Base-by-base conservation (phyloP, 768 basidiomycete species). In the Pholiota conissans region DNA sequence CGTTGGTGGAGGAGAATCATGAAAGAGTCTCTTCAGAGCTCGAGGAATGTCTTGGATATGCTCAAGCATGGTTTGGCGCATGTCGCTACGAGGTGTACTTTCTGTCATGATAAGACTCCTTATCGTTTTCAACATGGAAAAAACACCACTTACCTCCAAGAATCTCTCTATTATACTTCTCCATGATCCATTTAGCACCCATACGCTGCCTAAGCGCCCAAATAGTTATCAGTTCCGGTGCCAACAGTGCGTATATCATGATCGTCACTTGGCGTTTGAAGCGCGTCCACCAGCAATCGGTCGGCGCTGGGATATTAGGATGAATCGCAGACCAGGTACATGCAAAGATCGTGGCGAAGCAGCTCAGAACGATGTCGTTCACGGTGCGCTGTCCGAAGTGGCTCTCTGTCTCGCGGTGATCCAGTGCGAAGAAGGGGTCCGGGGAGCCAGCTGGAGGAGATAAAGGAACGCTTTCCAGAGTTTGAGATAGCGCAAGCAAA, bases 181-280 rank as follows among this genome's bases (percentile, higher is more conserved):
- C 37, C 20, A 22, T 47, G 6, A 67, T 56, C 6, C 28, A 29
- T 3, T 60, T 29, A 0, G 68, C 65, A 9, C 34, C 53, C 8
- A 58, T 13, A 49, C 59, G 60, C 48, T 69, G 67, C 18, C 55
- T 47, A 24, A 64, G 18, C 5, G 67, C 62, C 63, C 63, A 69
- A n/a, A 39, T 45, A 2, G 63, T 27, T 3, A 69, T 52, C 7
- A 61, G 22, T 40, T 69, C 67, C 3, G 67, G 67, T 1, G 58
- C 64, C n/a, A 65, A 2, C 3, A 65, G 16, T 2, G 48, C 55
- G 9, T 45, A 57, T 2, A 57, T 9, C 60, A 60, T 61, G 3
- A 53, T 35, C 5, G 37, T 39, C 2, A 58, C n/a, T 6, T 56
- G 50, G 26, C 59, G 32, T 26, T 27, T 29, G 5, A 51, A 9